These are phyloP conservation scores for Collybiopsis confluens DNA, from an alignment of 768 basidiomycete genomes.

Conservation along the genomic window DNA sequence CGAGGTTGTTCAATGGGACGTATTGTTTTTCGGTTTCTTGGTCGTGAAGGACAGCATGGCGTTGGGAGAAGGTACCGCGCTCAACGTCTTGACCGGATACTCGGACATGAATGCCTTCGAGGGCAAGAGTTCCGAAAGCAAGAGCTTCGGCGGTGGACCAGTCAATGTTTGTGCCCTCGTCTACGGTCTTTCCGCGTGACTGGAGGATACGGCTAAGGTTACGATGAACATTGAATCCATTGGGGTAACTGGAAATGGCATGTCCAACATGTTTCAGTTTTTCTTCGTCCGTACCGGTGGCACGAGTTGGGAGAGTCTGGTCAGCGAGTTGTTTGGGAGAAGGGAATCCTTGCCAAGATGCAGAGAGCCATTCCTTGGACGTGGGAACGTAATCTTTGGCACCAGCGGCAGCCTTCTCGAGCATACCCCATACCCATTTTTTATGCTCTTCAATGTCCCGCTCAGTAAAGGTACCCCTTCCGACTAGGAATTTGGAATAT, in stretches of 20 bases:
- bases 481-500: constrained; percentile 88
- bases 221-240: constrained; percentile 82
- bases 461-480: constrained; percentile 91
- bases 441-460: constrained; percentile 97
- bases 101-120: constrained; percentile 92
- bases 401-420: constrained; percentile 92
- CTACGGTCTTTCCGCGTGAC: constrained; percentile 84
- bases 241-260: constrained; percentile 81
- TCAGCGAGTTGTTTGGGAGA: constrained; percentile 94
- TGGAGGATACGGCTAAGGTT: constrained; percentile 92
- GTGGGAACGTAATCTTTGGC: constrained; percentile 95
- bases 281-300: constrained; percentile 77
- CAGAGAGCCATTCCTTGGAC: constrained; percentile 95
- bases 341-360: constrained; percentile 98
- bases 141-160: constrained; percentile 99
- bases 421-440: constrained; percentile 99
- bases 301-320: constrained; percentile 82
- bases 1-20: constrained; percentile 84
- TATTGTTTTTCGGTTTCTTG: constrained; percentile 90
- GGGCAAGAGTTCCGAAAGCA: constrained; percentile 88
- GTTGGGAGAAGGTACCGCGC: constrained; percentile 97
- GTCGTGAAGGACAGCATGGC: constrained; percentile 96
- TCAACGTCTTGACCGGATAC: constrained; percentile 98
- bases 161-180: constrained; percentile 90
- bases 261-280: constrained; percentile 82